A percentile compares a stretch with the other conserved stretches of the same genome.
Conservation (phyloP, 331 rosid species). For the Quercus tomentella region DNA sequence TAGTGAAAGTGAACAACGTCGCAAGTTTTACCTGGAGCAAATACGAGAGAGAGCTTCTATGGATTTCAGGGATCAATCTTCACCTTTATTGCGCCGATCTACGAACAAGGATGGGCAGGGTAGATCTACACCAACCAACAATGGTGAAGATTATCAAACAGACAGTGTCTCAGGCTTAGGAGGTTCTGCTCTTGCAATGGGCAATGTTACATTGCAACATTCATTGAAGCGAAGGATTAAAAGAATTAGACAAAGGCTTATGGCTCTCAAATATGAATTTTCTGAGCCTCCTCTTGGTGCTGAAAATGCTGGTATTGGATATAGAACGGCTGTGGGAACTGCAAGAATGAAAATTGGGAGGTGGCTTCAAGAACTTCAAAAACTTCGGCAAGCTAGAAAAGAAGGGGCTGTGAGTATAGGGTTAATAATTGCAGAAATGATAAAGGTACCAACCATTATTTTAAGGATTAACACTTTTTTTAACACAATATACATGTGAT, state of each 20-base stretch:
- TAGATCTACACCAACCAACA: conserved; percentile 54
- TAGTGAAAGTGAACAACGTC: conserved; percentile 95
- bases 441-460: conserved; percentile 55
- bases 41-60: conserved; percentile 95
- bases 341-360: conserved; percentile 91
- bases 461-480: background rate
- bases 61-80: conserved; percentile 97
- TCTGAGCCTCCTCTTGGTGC: conserved; percentile 68
- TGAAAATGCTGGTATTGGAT: conserved; percentile 89
- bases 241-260: conserved; percentile 90
- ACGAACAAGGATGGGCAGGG: conserved; percentile 71
- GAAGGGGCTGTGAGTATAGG: conserved; percentile 97
- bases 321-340: conserved; percentile 81
- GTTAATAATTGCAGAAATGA: conserved; percentile 83
- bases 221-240: conserved; percentile 88
- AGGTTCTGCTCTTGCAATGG: conserved; percentile 54
- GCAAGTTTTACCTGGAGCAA: conserved; percentile 89
- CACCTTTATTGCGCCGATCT: conserved; percentile 78
- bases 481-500: background rate
- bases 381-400: conserved; percentile 97
- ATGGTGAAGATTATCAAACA: conserved; percentile 63
- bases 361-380: conserved; percentile 99
- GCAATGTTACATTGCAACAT: conserved; percentile 59
- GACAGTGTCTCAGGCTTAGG: conserved; percentile 45
- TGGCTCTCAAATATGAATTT: conserved; percentile 91